Evolutionary conservation across 345 rosid genomes (phyloP), one percentile per base, ranked within the genome.

Genomic region (Populus alba): DNA sequence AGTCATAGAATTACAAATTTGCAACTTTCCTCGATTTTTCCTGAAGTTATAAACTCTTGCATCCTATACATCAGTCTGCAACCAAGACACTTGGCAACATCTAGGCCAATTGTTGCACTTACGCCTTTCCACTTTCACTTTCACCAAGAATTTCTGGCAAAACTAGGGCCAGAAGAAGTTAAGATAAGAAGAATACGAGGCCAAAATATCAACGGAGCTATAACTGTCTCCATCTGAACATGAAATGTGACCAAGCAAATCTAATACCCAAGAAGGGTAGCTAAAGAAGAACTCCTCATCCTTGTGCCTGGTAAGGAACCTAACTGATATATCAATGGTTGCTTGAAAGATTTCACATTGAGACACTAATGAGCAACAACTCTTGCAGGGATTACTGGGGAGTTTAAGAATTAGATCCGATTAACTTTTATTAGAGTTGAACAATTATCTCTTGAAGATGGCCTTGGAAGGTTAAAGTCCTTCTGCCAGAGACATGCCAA

Each of bases 351-450:
- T 49, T 4, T 49, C 53, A 6, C 53, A 49, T 49, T 5, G 18
- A 16, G 53, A 49, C 53, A 33, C 68, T 65, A 18, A 20, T 20
- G 65, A 37, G 22, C 10, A 20, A 49, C 33, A 29, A 9, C 57
- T 70, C 7, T 71, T 87, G 80, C 87, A 92, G 97, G 97, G 69
- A 53, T 75, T 27, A 84, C 88, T 66, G 80, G 90, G 39, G 97
- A 95, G 8, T 22, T 87, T 83, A 84, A 89, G 88, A 87, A 92
- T 72, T 94, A 95, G 97, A 72, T 91, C 72, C 91, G 90, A 37
- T 75, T 92, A 76, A 85, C 91, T 27, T 89, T 89, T 10, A 93
- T 89, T 12, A 93, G 53, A 0, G 51, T 80, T 3, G 93, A 90
- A 62, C 85, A 73, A 2, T 25, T 49, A 8, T 67, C 68, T 9